These are phyloP conservation scores for Wallacemonas sp. DNA, from an alignment of 208 protist species.

Conservation along the genomic window DNA sequence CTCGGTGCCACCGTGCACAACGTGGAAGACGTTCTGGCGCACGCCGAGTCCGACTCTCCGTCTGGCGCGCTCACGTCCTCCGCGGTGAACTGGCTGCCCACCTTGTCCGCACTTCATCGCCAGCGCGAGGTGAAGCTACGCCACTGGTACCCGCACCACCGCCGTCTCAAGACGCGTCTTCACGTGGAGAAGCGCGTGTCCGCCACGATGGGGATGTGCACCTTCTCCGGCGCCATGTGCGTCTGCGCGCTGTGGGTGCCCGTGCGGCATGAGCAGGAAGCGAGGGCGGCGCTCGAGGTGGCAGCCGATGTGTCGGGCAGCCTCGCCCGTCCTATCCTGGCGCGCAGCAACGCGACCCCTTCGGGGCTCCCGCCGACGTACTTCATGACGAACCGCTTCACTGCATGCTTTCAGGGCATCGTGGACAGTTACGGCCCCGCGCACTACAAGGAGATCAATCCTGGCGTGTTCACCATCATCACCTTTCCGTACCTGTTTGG, in stretches of 20 bases:
- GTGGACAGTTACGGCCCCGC: constrained; percentile 98
- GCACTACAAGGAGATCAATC: constrained; percentile 93
- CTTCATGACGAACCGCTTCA: constrained; percentile 97
- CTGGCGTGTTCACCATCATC: constrained; percentile 96
- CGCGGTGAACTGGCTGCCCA: too few species aligned
- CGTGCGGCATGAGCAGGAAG: constrained; percentile 39
- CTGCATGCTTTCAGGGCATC: constrained; percentile 95
- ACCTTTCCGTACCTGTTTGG: constrained; percentile 99
- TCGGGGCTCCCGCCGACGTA: constrained; percentile 95
- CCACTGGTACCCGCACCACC: constrained; percentile 50
- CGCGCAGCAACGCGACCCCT: constrained; percentile 42
- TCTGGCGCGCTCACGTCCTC: too few species aligned
- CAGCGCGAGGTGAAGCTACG: constrained; percentile 19
- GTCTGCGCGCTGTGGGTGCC: constrained; percentile 95
- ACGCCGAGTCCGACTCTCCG: neutral
- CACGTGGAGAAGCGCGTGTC: constrained; percentile 53
- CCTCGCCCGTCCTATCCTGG: constrained; percentile 87
- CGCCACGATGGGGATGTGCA: constrained; percentile 93
- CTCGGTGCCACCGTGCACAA: constrained; percentile 90
- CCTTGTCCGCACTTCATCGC: neutral
- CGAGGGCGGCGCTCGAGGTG: constrained; percentile 52
- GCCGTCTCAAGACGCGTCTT: constrained; percentile 44
- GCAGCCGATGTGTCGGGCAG: constrained; percentile 58
- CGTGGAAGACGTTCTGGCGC: constrained; percentile 51
- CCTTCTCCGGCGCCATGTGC: constrained; percentile 80